Conservation (phyloP, 495 filamentous ascomycete species). For the Podospora pseudopauciseta region DNA sequence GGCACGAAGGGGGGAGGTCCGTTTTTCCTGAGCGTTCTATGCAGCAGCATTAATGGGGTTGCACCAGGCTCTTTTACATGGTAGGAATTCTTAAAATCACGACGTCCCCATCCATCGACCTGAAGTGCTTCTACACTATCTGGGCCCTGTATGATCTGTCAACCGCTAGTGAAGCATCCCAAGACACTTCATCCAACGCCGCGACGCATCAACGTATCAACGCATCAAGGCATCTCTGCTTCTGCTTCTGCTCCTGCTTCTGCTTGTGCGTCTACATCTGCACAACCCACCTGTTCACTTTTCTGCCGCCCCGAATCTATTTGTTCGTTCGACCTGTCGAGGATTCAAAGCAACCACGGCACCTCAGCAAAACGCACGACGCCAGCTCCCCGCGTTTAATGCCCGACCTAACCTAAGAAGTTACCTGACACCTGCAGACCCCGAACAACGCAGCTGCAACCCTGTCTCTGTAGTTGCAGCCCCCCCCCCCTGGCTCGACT, state of each 20-base stretch:
- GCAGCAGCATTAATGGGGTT: neutral
- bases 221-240: neutral
- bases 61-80: neutral
- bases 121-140: neutral
- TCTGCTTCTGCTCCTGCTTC: neutral
- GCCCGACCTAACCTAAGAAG: slow-evolving; percentile 34
- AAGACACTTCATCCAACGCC: slow-evolving; percentile 8
- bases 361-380: slow-evolving; percentile 19
- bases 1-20: neutral
- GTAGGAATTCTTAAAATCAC: neutral
- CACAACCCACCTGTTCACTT: slow-evolving; percentile 1
- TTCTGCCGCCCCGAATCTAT: slow-evolving; percentile 19
- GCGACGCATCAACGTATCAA: slow-evolving; percentile 1
- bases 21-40: neutral
- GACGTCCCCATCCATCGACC: neutral
- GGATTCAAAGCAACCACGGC: neutral
- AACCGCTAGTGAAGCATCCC: neutral
- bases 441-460: slow-evolving; percentile 12
- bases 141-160: neutral
- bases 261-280: neutral
- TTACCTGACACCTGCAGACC: slow-evolving; percentile 7
- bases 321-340: neutral
- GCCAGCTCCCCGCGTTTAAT: slow-evolving; percentile 37
- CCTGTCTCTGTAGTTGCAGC: slow-evolving; percentile 11
- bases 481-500: slow-evolving; percentile 11